Base-by-base conservation (phyloP, 257 asterid genomes). In the Verbascum thapsus region DNA sequence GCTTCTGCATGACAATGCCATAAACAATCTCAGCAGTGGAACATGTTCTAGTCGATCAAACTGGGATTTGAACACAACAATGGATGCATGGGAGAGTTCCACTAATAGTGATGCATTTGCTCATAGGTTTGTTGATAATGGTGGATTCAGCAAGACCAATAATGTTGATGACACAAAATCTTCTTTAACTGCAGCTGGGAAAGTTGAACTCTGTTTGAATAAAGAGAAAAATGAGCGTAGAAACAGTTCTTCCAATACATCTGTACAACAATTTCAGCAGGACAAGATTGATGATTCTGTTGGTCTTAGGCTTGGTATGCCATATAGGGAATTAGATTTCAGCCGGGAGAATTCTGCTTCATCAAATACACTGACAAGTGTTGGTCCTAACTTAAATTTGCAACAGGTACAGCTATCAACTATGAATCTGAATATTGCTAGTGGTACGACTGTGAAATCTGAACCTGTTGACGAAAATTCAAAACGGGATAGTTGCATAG, bases 31-130 rank as follows among this genome's bases (percentile, higher is more conserved):
- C 60, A 67, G 70, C 70, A 62, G 54, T 66, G 68, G n/a, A 20
- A 71, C 42, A 6, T 47, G 50, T 61, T 51, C 87, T 64, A 76
- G 82, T 69, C 68, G 96, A 69, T 82, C 91, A 23, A 82, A 78
- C 65, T 91, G 98, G 98, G 96, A 91, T 79, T 70, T 91, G 80
- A 91, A 91, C 68, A 88, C 89, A 11, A 78, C 85, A n/a, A 88
- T 91, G 95, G 98, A 91, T 78, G 83, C 76, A 11, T 91, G 98
- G 98, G 95, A 81, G 70, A 75, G 83, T 59, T 79, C 95, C 67
- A 55, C 54, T 32, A 13, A 23, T 58, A 76, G 70, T 70, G 74
- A 72, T 69, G 63, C 70, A 11, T 38, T 40, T 59, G 42, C 73
- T 53, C 74, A 56, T n/a, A 76, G 54, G 62, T 41, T 56, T 52